Evolutionary conservation across 1,139 yeast genomes (phyloP).

Genomic region (Taiozyma sp.): DNA sequence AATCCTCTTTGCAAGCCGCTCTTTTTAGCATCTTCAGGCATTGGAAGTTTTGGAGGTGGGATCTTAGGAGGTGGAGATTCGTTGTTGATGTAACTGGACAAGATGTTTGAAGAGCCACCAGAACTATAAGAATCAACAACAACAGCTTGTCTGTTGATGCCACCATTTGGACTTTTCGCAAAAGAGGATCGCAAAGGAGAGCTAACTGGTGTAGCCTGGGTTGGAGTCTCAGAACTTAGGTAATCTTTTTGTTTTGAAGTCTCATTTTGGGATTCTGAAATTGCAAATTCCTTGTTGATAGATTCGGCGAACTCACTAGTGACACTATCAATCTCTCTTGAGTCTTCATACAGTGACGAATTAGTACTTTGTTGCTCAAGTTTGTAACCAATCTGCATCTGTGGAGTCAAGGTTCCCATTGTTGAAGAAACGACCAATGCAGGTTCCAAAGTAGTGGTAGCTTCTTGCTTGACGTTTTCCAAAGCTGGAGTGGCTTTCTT

Average conservation of each 20-base stretch:
- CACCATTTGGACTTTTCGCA: conserved; percentile 20
- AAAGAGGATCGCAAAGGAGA: conserved; percentile 17
- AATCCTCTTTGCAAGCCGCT: too few relatives aligned
- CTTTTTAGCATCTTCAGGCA: neutral
- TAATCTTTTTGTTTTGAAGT: neutral
- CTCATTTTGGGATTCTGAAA: neutral
- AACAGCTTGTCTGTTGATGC: conserved; percentile 27
- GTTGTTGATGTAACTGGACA: conserved; percentile 17
- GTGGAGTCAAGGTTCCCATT: neutral
- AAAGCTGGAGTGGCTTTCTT: conserved; percentile 4
- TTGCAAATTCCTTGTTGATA: neutral
- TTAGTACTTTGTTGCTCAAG: neutral
- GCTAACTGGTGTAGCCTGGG: conserved; percentile 5
- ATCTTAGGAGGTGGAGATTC: conserved; percentile 19
- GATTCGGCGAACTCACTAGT: neutral
- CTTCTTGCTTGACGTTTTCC: neutral
- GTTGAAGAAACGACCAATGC: conserved; percentile 16
- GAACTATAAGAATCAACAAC: conserved; percentile 24
- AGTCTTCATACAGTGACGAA: neutral
- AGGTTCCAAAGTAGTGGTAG: conserved; percentile 6
- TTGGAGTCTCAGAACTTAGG: conserved; percentile 4
- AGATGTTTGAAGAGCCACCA: conserved; percentile 19
- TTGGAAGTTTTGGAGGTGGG: conserved; percentile 15
- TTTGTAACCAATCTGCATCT: neutral
- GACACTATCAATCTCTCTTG: neutral